These are phyloP conservation scores for Ustilago cynodontis DNA, from an alignment of 1,284 basidiomycete species.

Conservation along the genomic window DNA sequence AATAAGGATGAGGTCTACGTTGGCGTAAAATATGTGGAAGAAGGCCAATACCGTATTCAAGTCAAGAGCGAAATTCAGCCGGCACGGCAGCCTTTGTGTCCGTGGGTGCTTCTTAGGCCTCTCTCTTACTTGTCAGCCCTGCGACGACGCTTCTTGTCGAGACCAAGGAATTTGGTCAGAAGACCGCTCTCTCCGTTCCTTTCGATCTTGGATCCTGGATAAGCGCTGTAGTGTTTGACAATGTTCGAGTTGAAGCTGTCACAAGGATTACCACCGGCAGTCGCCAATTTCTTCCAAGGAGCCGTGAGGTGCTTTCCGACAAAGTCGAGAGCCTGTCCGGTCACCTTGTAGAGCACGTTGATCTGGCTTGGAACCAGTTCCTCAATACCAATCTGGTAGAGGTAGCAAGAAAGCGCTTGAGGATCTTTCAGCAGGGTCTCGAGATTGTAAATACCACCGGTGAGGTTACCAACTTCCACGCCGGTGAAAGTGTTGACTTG, in stretches of 20 bases:
- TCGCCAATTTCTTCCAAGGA: slow-evolving; percentile 40
- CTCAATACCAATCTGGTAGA: slow-evolving; percentile 54
- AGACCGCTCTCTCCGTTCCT: slow-evolving; percentile 26
- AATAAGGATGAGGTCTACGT: no score
- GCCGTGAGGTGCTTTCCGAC: slow-evolving; percentile 36
- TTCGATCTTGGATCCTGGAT: slow-evolving; percentile 47
- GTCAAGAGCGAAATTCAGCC: no score
- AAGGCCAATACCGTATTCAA: no score
- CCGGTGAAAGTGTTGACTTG: slow-evolving; percentile 59
- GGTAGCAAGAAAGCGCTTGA: slow-evolving; percentile 48
- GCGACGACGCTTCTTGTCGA: slow-evolving; percentile 16
- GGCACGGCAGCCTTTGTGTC: no score
- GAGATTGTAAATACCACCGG: slow-evolving; percentile 45
- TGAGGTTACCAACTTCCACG: slow-evolving; percentile 51
- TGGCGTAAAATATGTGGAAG: no score
- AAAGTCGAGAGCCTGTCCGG: slow-evolving; percentile 46
- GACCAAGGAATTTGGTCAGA: slow-evolving; percentile 27
- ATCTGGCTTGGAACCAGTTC: slow-evolving; percentile 49
- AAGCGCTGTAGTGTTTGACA: slow-evolving; percentile 35
- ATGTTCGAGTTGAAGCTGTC: slow-evolving; percentile 35
- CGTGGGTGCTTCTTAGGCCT: no score
- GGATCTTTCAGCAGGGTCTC: slow-evolving; percentile 35
- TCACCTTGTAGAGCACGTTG: slow-evolving; percentile 48
- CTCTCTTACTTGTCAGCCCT: background rate
- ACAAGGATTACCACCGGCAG: slow-evolving; percentile 48